A percentile compares a stretch with the other conserved stretches of the same genome.
phyloP scores from a whole-genome alignment of 257 asterid species.

The Capsicum chinense region DNA sequence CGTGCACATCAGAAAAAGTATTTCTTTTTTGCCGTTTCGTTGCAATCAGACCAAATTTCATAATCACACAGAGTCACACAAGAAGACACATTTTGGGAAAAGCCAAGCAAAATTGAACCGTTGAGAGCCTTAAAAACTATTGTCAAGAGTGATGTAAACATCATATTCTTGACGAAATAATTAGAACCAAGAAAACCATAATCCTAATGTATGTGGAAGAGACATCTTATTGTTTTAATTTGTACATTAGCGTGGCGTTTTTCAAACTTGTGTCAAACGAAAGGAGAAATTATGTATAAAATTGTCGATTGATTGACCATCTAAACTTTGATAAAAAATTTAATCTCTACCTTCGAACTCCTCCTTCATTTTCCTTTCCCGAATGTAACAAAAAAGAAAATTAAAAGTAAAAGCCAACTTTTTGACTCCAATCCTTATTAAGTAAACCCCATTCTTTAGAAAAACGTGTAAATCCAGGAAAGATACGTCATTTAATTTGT shows the following conservation, averaged over 20 bases:
- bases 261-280: neutral
- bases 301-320: too few relatives aligned
- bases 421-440: neutral
- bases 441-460: neutral
- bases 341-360: too few relatives aligned
- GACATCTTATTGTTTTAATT: neutral
- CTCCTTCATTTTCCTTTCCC: too few relatives aligned
- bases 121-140: neutral
- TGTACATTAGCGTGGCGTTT: neutral
- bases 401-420: neutral
- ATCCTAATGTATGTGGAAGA: neutral
- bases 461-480: neutral
- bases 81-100: neutral
- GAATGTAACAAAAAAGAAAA: too few relatives aligned
- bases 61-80: neutral
- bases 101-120: neutral
- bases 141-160: neutral
- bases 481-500: neutral
- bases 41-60: neutral
- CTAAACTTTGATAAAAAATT: too few relatives aligned
- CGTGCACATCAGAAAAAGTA: neutral
- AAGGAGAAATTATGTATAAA: neutral
- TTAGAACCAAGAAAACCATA: neutral
- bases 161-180: neutral
- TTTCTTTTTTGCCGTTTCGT: neutral